Evolutionary conservation across 208 protist genomes (phyloP).

Genomic region (Crithidia thermophila): DNA sequence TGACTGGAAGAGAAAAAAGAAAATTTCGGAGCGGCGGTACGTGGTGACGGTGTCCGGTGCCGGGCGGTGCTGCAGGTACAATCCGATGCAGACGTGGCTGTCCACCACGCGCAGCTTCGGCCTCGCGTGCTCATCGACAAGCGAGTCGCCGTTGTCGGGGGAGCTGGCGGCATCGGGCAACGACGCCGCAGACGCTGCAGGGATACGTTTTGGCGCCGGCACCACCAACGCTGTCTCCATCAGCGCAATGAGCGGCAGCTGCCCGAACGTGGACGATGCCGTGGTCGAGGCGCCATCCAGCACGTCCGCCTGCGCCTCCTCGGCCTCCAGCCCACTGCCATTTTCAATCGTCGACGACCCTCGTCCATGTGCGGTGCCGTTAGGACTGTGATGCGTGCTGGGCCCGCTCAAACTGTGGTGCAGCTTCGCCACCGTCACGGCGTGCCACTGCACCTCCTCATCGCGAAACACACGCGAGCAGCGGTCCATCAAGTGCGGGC

Average conservation of each 20-base stretch:
- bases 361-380: no score
- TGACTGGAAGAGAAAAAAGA: conserved; percentile 16
- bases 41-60: not conserved
- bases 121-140: not conserved
- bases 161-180: not conserved
- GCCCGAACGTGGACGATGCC: not conserved
- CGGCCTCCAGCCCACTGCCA: not conserved
- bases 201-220: not conserved
- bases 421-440: not conserved
- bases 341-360: no score
- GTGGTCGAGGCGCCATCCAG: no score
- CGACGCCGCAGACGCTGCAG: not conserved
- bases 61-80: conserved; percentile 13
- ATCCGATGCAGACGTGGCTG: conserved; percentile 17
- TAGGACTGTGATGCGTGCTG: no score
- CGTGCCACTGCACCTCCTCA: conserved; percentile 21
- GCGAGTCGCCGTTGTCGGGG: not conserved
- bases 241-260: conserved; percentile 3
- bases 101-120: not conserved
- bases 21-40: conserved; percentile 10
- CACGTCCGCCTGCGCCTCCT: not conserved
- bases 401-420: not conserved
- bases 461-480: conserved; percentile 19
- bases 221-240: conserved; percentile 12
- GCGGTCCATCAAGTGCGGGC: conserved; percentile 10